Percentiles rank a stretch among this genome's conserved stretches.
These are phyloP conservation scores for Entonaema liquescens DNA, from an alignment of 495 filamentous ascomycete genomes.

Conservation along the genomic window DNA sequence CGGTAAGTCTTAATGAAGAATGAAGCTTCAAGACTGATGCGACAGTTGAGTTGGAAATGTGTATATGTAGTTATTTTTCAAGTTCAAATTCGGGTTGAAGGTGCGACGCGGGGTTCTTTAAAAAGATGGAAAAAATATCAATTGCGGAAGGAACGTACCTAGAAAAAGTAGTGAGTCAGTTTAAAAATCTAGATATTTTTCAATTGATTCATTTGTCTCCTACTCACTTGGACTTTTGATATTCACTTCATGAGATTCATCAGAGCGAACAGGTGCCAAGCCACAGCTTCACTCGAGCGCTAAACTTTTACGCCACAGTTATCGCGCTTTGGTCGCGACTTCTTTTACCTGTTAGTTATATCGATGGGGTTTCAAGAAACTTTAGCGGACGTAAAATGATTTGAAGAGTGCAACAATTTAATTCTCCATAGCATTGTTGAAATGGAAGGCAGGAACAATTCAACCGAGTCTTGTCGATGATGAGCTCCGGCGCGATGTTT, in stretches of 20 bases:
- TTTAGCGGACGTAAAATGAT: neutral
- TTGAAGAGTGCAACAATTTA: neutral
- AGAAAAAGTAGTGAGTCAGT: neutral
- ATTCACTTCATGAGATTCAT: conserved; percentile 11
- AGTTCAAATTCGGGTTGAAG: neutral
- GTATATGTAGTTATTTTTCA: neutral
- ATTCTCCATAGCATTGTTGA: neutral
- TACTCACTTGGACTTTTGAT: neutral
- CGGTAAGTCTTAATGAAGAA: neutral
- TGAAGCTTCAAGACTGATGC: neutral
- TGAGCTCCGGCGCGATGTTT: neutral
- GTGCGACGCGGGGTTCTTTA: conserved; percentile 3
- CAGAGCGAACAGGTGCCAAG: neutral
- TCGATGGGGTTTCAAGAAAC: neutral
- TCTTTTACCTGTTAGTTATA: neutral
- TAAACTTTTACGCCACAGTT: neutral
- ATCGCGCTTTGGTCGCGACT: neutral
- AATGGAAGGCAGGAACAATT: neutral
- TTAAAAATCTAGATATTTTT: neutral
- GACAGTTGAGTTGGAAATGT: neutral
- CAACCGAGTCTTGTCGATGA: neutral
- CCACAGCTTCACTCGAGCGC: conserved; percentile 1
- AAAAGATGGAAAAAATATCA: neutral
- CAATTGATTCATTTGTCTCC: neutral
- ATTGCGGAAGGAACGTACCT: conserved; percentile 1